These are phyloP conservation scores for Ogataea parapolymorpha DNA, from an alignment of 805 yeast species.

Conservation along the genomic window DNA sequence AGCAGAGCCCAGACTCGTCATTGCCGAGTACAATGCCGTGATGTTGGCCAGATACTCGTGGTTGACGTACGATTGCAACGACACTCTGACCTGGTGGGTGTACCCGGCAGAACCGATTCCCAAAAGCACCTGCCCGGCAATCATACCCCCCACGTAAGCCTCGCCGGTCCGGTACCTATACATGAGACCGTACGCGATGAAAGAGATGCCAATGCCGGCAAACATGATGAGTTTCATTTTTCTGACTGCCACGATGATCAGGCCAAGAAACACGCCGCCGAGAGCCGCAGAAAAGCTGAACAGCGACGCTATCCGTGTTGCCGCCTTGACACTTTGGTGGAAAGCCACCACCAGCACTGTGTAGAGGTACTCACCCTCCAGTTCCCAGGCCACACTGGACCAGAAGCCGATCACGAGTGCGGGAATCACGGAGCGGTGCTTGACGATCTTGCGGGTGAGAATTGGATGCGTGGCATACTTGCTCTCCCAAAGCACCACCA, in stretches of 20 bases:
- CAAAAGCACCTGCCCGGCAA: slow-evolving; percentile 41
- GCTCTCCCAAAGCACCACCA: slow-evolving; percentile 31
- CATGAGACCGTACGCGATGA: slow-evolving; percentile 25
- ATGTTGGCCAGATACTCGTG: slow-evolving; percentile 24
- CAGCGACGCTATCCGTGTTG: slow-evolving; percentile 38
- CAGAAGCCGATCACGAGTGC: slow-evolving; percentile 31
- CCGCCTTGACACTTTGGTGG: slow-evolving; percentile 31
- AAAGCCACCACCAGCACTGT: slow-evolving; percentile 34
- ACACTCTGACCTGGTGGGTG: slow-evolving; percentile 34
- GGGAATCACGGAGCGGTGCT: slow-evolving; percentile 37
- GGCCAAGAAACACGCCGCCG: slow-evolving; percentile 37
- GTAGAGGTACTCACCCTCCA: slow-evolving; percentile 27
- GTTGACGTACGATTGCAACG: slow-evolving; percentile 40
- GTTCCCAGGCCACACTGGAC: not conserved
- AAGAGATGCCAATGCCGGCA: slow-evolving; percentile 32
- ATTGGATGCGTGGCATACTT: slow-evolving; percentile 26
- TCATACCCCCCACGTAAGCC: slow-evolving; percentile 45
- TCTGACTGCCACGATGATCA: not conserved
- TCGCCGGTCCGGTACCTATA: slow-evolving; percentile 20
- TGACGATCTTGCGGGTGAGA: slow-evolving; percentile 20
- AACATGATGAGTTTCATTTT: slow-evolving; percentile 43
- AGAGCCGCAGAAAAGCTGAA: slow-evolving; percentile 35
- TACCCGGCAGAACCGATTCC: slow-evolving; percentile 35
- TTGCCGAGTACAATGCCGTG: slow-evolving; percentile 32
- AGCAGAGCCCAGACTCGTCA: slow-evolving; percentile 34